Percentiles rank a stretch among this genome's conserved stretches.
phyloP scores from a whole-genome alignment of 1,139 yeast genomes.

The Pichia sp. region DNA sequence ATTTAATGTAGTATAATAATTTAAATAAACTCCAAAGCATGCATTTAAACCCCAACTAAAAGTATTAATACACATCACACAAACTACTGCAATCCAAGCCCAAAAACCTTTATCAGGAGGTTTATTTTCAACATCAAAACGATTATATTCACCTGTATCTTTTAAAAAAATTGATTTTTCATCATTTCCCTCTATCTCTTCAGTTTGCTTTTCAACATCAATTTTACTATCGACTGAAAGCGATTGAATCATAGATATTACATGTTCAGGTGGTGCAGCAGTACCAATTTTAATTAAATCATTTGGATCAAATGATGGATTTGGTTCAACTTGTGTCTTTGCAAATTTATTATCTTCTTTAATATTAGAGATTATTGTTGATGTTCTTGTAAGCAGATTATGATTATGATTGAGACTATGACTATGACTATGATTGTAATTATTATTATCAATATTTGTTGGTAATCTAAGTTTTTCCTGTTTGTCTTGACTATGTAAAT shows the following conservation, averaged over 20 bases:
- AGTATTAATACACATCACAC: constrained; percentile 43
- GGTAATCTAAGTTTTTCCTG: too few species aligned
- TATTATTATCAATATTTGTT: not conserved
- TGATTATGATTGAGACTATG: not conserved
- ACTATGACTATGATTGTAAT: not conserved
- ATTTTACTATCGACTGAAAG: not conserved
- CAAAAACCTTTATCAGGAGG: constrained; percentile 62
- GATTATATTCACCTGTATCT: constrained; percentile 29
- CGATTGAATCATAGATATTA: not conserved
- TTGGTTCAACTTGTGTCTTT: constrained; percentile 12
- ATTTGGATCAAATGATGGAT: constrained; percentile 15
- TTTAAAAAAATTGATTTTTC: not conserved
- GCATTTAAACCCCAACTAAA: constrained; percentile 73
- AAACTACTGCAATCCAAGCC: constrained; percentile 63
- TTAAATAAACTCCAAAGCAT: constrained; percentile 61
- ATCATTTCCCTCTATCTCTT: too few species aligned
- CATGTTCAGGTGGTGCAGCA: not conserved
- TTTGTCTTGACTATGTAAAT: too few species aligned
- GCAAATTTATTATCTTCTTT: constrained; percentile 26
- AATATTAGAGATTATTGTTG: constrained; percentile 24
- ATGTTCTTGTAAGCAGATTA: constrained; percentile 16
- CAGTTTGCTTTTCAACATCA: not conserved
- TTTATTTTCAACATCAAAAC: constrained; percentile 32
- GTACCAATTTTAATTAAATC: constrained; percentile 6
- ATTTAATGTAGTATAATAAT: constrained; percentile 44